Evolutionary conservation across 2,329 filamentous ascomycete genomes (phyloP).

Genomic region (Ceratocystis variospora): DNA sequence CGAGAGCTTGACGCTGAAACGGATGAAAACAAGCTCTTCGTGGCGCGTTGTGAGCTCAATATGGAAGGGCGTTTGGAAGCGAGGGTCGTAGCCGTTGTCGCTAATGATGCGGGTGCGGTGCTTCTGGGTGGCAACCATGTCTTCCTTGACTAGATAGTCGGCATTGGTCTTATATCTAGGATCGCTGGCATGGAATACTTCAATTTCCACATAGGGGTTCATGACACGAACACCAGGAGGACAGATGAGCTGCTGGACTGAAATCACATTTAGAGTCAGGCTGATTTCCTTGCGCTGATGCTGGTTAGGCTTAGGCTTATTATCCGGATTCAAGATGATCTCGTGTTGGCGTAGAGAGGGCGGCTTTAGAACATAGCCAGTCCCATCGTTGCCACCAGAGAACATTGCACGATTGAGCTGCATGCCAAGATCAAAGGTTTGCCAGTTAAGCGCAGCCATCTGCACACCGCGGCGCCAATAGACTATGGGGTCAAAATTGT

Average conservation of each 20-base stretch:
- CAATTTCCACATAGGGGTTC: conserved; percentile 88
- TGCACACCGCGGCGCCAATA: conserved; percentile 95
- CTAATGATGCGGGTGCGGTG: conserved; percentile 66
- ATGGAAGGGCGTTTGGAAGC: conserved; percentile 66
- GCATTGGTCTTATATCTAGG: conserved; percentile 76
- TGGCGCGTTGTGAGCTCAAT: conserved; percentile 86
- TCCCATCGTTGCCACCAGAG: conserved; percentile 68
- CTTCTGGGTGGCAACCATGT: conserved; percentile 50
- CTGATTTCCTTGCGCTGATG: conserved; percentile 68
- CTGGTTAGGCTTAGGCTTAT: conserved; percentile 32
- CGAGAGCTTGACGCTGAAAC: conserved; percentile 83
- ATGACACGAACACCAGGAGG: conserved; percentile 59
- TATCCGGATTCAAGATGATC: conserved; percentile 30
- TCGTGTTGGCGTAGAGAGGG: conserved; percentile 64
- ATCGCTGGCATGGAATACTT: conserved; percentile 88
- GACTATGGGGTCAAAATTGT: conserved; percentile 85
- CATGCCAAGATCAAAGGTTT: conserved; percentile 90
- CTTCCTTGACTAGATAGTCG: conserved; percentile 38
- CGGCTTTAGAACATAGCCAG: conserved; percentile 90
- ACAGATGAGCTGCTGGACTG: conserved; percentile 85
- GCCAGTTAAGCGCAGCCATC: conserved; percentile 97
- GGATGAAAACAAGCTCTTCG: conserved; percentile 83
- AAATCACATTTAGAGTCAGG: conserved; percentile 80
- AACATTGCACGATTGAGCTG: conserved; percentile 98
- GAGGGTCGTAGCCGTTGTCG: conserved; percentile 87